phyloP scores from a whole-genome alignment of 2,329 filamentous ascomycete species.

The Monosporascus ibericus region DNA sequence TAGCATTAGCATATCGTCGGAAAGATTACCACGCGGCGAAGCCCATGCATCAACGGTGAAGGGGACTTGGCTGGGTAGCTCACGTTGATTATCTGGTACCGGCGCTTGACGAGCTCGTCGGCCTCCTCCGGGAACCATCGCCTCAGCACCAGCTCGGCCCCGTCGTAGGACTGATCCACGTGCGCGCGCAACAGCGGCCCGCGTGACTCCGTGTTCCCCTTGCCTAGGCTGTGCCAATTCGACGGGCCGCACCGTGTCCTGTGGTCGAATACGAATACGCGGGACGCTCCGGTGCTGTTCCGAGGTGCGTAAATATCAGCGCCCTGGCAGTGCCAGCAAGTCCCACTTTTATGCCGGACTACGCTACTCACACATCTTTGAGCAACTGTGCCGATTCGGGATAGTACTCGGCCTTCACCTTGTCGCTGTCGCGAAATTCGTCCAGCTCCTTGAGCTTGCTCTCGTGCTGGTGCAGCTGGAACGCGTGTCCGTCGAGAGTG shows the following conservation, averaged over 20 bases:
- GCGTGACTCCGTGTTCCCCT: constrained; percentile 45
- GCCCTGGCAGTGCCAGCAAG: no score
- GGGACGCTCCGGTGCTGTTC: constrained; percentile 52
- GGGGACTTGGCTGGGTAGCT: neutral
- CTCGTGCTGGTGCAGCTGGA: constrained; percentile 29
- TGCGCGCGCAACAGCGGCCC: constrained; percentile 24
- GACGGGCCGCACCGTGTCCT: constrained; percentile 53
- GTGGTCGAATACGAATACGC: constrained; percentile 67
- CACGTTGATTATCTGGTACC: constrained; percentile 26
- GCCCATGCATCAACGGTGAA: no score
- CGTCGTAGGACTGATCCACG: constrained; percentile 35
- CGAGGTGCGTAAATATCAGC: constrained; percentile 24
- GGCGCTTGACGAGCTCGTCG: constrained; percentile 25
- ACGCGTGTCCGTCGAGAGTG: constrained; percentile 35
- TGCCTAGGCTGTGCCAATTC: constrained; percentile 60
- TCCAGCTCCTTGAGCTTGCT: constrained; percentile 25
- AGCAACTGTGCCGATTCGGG: constrained; percentile 63
- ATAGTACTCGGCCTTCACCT: constrained; percentile 62
- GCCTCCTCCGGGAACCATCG: constrained; percentile 26
- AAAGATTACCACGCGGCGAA: no score
- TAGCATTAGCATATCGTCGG: neutral
- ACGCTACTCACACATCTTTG: constrained; percentile 37
- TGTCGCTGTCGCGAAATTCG: constrained; percentile 45
- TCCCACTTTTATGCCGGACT: no score
- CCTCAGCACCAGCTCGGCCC: constrained; percentile 28